Percentiles rank a stretch among this genome's conserved stretches.
phyloP scores from a whole-genome alignment of 2,329 filamentous ascomycete genomes.

The Cytospora leucostoma region DNA sequence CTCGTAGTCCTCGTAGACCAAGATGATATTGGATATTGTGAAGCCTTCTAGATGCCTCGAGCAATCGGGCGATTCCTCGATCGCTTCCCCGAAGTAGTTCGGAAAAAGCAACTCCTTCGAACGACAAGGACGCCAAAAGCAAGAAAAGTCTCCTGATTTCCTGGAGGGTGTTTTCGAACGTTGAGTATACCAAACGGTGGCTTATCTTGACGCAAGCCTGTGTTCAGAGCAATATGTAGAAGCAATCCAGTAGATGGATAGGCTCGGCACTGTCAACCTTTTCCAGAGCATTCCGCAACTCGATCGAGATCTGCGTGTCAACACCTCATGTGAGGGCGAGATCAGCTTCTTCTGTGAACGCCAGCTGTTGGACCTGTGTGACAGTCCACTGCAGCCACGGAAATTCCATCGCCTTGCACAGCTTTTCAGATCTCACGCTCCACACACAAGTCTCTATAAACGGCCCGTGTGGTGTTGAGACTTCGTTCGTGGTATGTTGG shows the following conservation, averaged over 20 bases:
- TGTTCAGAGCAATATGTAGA: not conserved
- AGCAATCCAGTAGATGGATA: not conserved
- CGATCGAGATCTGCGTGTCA: constrained; percentile 15
- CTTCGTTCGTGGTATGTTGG: not conserved
- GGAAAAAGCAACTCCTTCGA: constrained; percentile 14
- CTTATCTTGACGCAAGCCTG: constrained; percentile 4
- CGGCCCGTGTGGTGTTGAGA: not conserved
- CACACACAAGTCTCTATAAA: constrained; percentile 8
- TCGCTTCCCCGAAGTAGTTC: constrained; percentile 13
- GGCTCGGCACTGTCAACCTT: not conserved
- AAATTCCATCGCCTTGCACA: constrained; percentile 11
- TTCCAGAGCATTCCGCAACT: not conserved
- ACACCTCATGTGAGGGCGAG: constrained; percentile 1
- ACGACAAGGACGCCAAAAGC: constrained; percentile 3
- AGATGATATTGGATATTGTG: not conserved
- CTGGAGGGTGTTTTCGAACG: constrained; percentile 6
- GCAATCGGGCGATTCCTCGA: not conserved
- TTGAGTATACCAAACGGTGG: constrained; percentile 3
- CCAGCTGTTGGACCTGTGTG: constrained; percentile 10
- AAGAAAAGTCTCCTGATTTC: constrained; percentile 13
- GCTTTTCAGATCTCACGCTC: constrained; percentile 1
- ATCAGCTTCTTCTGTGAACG: constrained; percentile 1
- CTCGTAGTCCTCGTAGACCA: not conserved
- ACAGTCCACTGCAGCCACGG: constrained; percentile 6
- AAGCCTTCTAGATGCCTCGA: constrained; percentile 3